Conservation (phyloP, 1,284 basidiomycete species). For the Apiotrichum akiyoshidainum region DNA sequence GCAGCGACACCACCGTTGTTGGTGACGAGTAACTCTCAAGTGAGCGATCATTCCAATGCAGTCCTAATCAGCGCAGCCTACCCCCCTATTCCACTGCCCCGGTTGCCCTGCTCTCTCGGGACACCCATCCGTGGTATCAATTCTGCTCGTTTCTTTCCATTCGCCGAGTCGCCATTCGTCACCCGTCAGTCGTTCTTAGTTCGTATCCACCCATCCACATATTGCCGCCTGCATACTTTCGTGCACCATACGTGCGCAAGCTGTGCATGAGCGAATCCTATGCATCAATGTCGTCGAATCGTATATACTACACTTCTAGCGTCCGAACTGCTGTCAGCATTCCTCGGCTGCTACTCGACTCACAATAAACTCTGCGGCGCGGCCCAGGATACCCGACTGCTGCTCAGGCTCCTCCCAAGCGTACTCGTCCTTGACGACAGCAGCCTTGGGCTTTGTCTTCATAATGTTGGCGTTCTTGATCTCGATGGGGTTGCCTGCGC, state of each 20-base stretch:
- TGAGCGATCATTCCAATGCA: no score
- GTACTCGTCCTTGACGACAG: constrained; percentile 28
- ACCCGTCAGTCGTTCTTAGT: neutral
- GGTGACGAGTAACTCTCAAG: neutral
- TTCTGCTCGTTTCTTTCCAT: neutral
- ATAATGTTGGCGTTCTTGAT: constrained; percentile 28
- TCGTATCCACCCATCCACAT: neutral
- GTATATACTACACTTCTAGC: constrained; percentile 17
- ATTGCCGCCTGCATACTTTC: neutral
- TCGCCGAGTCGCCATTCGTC: neutral
- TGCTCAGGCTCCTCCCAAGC: constrained; percentile 37
- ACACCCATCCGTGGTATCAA: neutral
- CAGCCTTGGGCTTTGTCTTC: constrained; percentile 20
- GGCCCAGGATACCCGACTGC: constrained; percentile 26
- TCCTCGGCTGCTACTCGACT: neutral
- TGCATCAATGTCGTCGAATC: constrained; percentile 19
- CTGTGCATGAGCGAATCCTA: constrained; percentile 12
- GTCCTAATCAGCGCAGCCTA: no score
- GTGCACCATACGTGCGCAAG: neutral
- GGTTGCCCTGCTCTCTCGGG: neutral
- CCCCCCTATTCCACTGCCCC: neutral
- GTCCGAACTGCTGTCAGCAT: constrained; percentile 21
- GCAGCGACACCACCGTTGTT: neutral
- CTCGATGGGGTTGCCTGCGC: constrained; percentile 29
- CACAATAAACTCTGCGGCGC: constrained; percentile 25